phyloP scores from a whole-genome alignment of 177 flowering plant genomes.

The Vitis hybrid region DNA sequence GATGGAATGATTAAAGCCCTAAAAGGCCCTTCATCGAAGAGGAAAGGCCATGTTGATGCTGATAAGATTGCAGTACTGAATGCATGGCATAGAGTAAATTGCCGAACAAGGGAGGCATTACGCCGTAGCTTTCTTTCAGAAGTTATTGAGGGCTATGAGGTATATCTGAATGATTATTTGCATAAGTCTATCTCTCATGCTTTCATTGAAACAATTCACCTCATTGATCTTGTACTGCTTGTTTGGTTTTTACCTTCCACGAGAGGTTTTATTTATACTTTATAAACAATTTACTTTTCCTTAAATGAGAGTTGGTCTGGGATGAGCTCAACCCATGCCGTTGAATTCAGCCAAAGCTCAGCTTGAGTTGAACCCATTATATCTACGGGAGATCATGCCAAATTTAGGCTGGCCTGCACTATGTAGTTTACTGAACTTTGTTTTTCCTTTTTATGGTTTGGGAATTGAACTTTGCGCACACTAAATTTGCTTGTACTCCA shows the following conservation, averaged over 20 bases:
- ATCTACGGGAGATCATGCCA: too few relatives aligned
- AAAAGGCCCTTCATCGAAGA: conserved; percentile 38
- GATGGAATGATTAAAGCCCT: conserved; percentile 53
- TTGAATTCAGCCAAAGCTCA: not conserved
- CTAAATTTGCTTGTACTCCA: too few relatives aligned
- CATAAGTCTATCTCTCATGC: not conserved
- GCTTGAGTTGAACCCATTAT: too few relatives aligned
- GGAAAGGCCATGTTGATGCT: conserved; percentile 39
- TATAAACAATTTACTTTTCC: not conserved
- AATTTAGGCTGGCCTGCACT: too few relatives aligned
- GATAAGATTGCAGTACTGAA: conserved; percentile 71
- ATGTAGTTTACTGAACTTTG: too few relatives aligned
- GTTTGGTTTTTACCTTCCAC: not conserved
- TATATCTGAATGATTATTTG: conserved; percentile 20
- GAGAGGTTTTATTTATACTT: not conserved
- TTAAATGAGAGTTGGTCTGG: not conserved
- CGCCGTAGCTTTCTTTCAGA: conserved; percentile 76
- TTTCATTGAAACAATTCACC: not conserved
- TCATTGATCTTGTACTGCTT: not conserved
- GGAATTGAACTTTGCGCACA: too few relatives aligned
- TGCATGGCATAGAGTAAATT: conserved; percentile 89
- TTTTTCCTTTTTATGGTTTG: too few relatives aligned
- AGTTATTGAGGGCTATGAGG: conserved; percentile 80
- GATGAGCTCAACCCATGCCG: not conserved
- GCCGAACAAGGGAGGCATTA: conserved; percentile 82